These are phyloP conservation scores for Areca catechu DNA, from an alignment of 176 grass and related monocot genomes.

Conservation along the genomic window DNA sequence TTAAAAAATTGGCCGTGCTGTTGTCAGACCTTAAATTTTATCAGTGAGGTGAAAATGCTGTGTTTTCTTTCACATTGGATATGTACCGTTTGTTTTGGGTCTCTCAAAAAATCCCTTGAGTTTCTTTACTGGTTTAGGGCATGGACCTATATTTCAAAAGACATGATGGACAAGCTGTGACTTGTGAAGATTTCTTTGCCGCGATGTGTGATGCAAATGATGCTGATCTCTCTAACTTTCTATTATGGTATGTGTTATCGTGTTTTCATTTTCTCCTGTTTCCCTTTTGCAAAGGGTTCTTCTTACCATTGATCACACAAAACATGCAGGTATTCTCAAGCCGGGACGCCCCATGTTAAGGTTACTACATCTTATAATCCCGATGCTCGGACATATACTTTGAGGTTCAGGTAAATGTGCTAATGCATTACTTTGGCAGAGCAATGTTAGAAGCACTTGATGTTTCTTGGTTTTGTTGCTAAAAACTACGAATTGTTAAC, in stretches of 20 bases:
- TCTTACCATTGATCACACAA: too few species aligned
- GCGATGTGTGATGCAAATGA: constrained; percentile 99
- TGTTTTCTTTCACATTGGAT: too few species aligned
- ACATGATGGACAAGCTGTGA: constrained; percentile 95
- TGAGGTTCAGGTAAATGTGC: constrained; percentile 66
- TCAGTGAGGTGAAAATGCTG: too few species aligned
- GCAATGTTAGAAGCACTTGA: too few species aligned
- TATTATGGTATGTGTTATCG: constrained; percentile 53
- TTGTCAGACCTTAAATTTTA: too few species aligned
- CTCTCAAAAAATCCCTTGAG: constrained; percentile 11
- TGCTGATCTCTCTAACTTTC: constrained; percentile 70
- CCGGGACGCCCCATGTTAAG: constrained; percentile 66
- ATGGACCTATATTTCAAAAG: constrained; percentile 99
- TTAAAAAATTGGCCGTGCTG: too few species aligned
- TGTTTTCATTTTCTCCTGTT: neutral
- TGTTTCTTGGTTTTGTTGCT: too few species aligned
- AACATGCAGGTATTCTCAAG: constrained; percentile 72
- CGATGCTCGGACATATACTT: constrained; percentile 53
- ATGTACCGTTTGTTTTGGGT: neutral
- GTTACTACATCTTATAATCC: constrained; percentile 68
- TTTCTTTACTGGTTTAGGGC: constrained; percentile 41
- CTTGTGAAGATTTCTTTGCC: constrained; percentile 92
- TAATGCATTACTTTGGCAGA: too few species aligned
- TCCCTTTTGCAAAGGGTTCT: neutral
- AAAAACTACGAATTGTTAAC: too few species aligned